Evolutionary conservation across 2,329 filamentous ascomycete species (phyloP).

Genomic region (Metarhizium sp.): DNA sequence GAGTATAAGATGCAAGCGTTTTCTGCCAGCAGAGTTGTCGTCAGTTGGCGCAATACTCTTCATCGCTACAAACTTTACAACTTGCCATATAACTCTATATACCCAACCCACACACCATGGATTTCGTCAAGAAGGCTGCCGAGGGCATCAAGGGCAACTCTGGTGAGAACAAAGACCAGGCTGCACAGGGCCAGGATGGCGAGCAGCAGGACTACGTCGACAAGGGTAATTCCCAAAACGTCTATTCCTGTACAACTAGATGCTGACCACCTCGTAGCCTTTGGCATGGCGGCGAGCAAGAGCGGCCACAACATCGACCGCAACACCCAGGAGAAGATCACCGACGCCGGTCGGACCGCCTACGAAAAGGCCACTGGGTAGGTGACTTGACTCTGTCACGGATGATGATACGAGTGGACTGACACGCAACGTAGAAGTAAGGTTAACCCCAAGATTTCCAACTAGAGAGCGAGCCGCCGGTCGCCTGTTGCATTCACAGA

Average conservation of each 20-base stretch:
- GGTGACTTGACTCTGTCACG: constrained; percentile 5
- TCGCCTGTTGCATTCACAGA: no score
- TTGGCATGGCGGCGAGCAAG: constrained; percentile 22
- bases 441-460: constrained; percentile 24
- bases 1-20: not conserved
- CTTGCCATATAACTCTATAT: not conserved
- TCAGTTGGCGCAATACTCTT: not conserved
- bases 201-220: constrained; percentile 26
- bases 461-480: constrained; percentile 13
- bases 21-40: not conserved
- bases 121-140: constrained; percentile 29
- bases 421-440: constrained; percentile 12
- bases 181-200: constrained; percentile 4
- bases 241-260: not conserved
- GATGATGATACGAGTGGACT: not conserved
- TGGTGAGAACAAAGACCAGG: constrained; percentile 9
- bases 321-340: constrained; percentile 29
- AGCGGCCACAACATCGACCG: constrained; percentile 23
- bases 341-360: constrained; percentile 22
- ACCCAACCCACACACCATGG: constrained; percentile 19
- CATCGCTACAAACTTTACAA: not conserved
- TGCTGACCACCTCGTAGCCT: constrained; percentile 13
- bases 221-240: constrained; percentile 20
- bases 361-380: constrained; percentile 30
- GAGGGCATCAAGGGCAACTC: constrained; percentile 10